Base-by-base conservation (phyloP, 1,139 yeast species). In the Pneumocystis sp. region DNA sequence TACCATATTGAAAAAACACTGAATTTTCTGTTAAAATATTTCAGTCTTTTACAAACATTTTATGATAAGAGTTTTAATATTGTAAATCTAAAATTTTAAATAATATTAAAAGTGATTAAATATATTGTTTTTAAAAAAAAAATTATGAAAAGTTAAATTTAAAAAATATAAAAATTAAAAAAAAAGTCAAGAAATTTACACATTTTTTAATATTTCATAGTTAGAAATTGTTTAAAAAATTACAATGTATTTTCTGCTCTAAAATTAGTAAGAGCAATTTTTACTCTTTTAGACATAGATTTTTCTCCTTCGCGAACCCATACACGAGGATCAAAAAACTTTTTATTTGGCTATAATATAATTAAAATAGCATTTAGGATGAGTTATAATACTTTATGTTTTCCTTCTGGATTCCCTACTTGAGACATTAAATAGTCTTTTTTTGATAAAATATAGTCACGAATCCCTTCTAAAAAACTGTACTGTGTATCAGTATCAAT, bases 281-380 rank as follows among this genome's bases (percentile, higher is more conserved):
- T 72, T 75, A 95, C 83, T 85, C 97, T 89, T 72, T 79, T 81
- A 72, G 85, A 74, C 97, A 93, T 93, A 78, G 97, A 90, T 91
- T 90, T 89, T 84, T 93, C 99, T 84, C 98, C 98, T 81, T 91
- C 97, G 85, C 98, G 91, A 73, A 93, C 97, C 98, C 98, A 93
- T 80, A 91, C 97, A 86, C 99, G 93, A 82, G 99, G 99, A 82
- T 93, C 99, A 78, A 89, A 93, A 89, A 81, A 90, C 83, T 91
- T 91, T 90, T 91, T 91, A 76, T 77, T 77, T 59, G 61, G 61
- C 45, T 3, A 64, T 35, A 31, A 21, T 19, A 6, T 37, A 39
- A 12, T 57, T 25, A 37, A 59, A 31, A 44, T 17, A 8, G 10
- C 61, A n/a, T 61, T 57, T 60, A 61, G n/a, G 39, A 45, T 57